These are phyloP conservation scores for Abrus pulchellus DNA, from an alignment of 306 rosid species.

Conservation along the genomic window DNA sequence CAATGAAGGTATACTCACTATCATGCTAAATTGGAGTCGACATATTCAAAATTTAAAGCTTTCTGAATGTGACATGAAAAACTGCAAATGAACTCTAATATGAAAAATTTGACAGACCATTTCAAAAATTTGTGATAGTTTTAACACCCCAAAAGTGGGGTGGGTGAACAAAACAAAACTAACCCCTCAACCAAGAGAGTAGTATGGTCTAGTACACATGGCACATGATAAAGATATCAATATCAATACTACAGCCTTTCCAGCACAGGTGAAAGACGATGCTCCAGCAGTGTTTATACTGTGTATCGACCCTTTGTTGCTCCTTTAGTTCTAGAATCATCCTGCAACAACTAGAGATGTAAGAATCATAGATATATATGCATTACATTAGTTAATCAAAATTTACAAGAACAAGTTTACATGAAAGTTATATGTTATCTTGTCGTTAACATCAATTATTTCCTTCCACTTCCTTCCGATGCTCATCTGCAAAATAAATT, in stretches of 20 bases:
- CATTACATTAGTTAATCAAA: not conserved
- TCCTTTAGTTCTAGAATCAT: constrained; percentile 78
- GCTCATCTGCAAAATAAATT: constrained; percentile 71
- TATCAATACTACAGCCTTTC: constrained; percentile 38
- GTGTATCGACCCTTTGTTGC: constrained; percentile 75
- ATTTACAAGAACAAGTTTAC: constrained; percentile 55
- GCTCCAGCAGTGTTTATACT: constrained; percentile 53
- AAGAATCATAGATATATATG: constrained; percentile 36
- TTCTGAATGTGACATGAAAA: not conserved
- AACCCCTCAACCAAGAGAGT: constrained; percentile 30
- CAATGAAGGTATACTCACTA: not conserved
- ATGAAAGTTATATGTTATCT: constrained; percentile 79
- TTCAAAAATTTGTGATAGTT: constrained; percentile 33
- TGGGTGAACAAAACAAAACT: not conserved
- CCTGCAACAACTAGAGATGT: constrained; percentile 66
- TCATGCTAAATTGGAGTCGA: not conserved
- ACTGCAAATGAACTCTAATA: constrained; percentile 18
- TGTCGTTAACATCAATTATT: constrained; percentile 75
- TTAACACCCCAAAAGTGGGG: constrained; percentile 38
- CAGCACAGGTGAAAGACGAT: constrained; percentile 36
- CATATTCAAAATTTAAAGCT: constrained; percentile 23
- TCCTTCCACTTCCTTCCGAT: constrained; percentile 99
- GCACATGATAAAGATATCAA: constrained; percentile 26
- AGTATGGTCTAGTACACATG: constrained; percentile 26
- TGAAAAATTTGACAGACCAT: constrained; percentile 33